Evolutionary conservation across 2,329 filamentous ascomycete species (phyloP), one percentile per base, ranked within the genome.

Genomic region (Beauveria bassiana): DNA sequence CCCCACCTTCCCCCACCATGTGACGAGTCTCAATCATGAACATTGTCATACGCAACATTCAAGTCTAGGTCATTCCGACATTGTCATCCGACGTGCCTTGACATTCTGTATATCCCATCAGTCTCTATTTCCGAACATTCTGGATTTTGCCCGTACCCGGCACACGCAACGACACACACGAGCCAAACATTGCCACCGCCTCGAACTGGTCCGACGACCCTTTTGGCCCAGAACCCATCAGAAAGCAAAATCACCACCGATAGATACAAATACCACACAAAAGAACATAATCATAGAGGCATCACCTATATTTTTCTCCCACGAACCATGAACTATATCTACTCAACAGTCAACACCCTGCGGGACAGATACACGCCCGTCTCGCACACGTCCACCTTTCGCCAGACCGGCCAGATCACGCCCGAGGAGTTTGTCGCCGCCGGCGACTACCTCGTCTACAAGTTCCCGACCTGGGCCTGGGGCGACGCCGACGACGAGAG

Each of bases 381-480:
- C 70, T 87, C 86, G 63, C 88, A 96, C 74, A 96, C 86, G 58
- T 98, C 93, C 3, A 98, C 91, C 66, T 99, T 99, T 77, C 90
- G 93, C 69, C 84, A 86, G 69, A 96, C 93, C 5, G 95, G 95
- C 66, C 90, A 98, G 78, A 95, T 99, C 76, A 98, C 93, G 0
- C 93, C 93, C 20, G 93, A 97, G 71, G 95, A 99, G 81, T 99
- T 99, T 75, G 82, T 97, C 56, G 88, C 90, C 4, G 95, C 95
- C 3, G 95, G 95, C 69, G 95, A 99, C 79, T 99, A 98, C 74
- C 86, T 99, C 43, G 93, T 96, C 71, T 96, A 96, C 86, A 98
- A 97, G 80, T 99, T 99, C 77, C 95, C 93, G 9, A 96, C 93
- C 62, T 99, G 95, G 95, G 89, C 91, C 55, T 99, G 95, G 95